Evolutionary conservation across 2,329 filamentous ascomycete species (phyloP), one percentile per base, ranked within the genome.

Genomic region (Fusarium nodosum): DNA sequence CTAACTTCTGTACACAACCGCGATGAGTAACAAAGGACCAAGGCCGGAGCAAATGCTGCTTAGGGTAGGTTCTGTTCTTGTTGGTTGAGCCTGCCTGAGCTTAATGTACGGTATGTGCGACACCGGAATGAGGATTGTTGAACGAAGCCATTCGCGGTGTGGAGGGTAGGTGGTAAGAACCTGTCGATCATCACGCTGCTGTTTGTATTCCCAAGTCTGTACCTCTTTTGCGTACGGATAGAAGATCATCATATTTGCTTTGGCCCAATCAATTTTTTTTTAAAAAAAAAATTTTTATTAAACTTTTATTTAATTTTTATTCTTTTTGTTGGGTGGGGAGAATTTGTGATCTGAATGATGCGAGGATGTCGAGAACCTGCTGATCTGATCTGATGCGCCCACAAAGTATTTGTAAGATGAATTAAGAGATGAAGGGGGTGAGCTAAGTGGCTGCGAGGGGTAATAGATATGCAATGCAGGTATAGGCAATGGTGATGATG

Each of bases 111-210:
- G 58, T 54, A 57, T 58, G 71, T 72, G 59, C 60, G 55, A 73
- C 72, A 60, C 61, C 60, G 62, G 71, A 52, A 71, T 45, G 30
- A 44, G 55, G 57, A 48, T 57, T 36, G 62, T 66, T 50, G 56
- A 53, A 68, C 59, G 63, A 54, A 48, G 36, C 45, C 33, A 58
- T 57, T 52, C 59, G 48, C 34, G 47, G 45, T 52, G 33, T 60
- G 55, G 39, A 24, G 46, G 34, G 56, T 48, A 47, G 31, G 30
- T 60, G 45, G 28, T 41, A 57, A 44, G 45, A 59, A 64, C 47
- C 50, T 61, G 53, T 53, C 47, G 54, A 62, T 56, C 44, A 56
- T 51, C 59, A 54, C 46, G 48, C 33, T 51, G 60, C 45, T 48
- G 54, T 55, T n/a, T 33, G 15, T 33, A 48, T 50, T 59, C 18